Base-by-base conservation (phyloP, 805 yeast species). In the Lachancea sp. region DNA sequence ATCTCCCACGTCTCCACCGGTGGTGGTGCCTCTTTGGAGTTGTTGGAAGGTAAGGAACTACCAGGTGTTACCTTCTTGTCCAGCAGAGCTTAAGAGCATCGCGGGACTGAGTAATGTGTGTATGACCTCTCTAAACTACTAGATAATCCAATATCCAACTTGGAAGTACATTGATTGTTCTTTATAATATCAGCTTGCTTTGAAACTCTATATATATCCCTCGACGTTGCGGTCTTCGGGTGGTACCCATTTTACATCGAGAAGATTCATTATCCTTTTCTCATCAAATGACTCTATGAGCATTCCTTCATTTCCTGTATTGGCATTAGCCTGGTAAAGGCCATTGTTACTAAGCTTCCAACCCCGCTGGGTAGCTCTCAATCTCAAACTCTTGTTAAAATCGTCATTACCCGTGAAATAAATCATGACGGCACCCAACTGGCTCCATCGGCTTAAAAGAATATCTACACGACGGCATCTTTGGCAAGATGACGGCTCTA, bases 21-120 rank as follows among this genome's bases (percentile, higher is more conserved):
- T 75, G 99, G 99, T 75, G 99, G 99, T 79, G 99, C 99, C 58
- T 91, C 98, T 53, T 81, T 93, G 69, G 99, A 93, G 76, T 83
- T 93, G 68, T 82, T 93, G 68, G 99, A 93, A 78, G 99, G 99
- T 75, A 93, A 93, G 82, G 93, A 78, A 61, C 80, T 93, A 63
- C 99, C 99, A 63, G 99, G 99, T 81, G 98, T 93, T 60, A 81
- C 77, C 65, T 95, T 90, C 73, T 82, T 90, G 62, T 81, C 95
- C 56, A 81, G 78, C 72, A 89, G 87, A 69, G 64, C 69, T 52
- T 57, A 58, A 57, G 48, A 53, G 38, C 32, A 25, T 33, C 6
- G 33, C 31, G 18, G 43, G 43, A 40, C 27, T 43, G 33, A 35
- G 41, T 37, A 36, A 37, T 38, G 43, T 40, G 44, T 44, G 41